Base-by-base conservation (phyloP, 495 filamentous ascomycete genomes). In the Tuber umbilicatum region DNA sequence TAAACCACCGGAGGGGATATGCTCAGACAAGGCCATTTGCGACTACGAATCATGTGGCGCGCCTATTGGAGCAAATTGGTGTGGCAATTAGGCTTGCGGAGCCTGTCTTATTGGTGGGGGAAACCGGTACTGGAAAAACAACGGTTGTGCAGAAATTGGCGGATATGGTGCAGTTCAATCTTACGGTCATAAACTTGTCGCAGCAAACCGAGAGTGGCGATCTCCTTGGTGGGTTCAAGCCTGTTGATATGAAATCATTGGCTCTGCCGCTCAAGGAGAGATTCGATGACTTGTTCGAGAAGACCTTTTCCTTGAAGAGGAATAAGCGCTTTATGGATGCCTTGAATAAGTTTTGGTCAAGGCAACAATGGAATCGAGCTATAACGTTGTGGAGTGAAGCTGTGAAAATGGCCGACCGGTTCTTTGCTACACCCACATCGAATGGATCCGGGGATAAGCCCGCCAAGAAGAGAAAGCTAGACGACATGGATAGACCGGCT, bases 121-220 rank as follows among this genome's bases (percentile, higher is more conserved):
- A 99, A 84, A 99, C 96, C 4, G 96, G 96, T 84, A 97, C 95
- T 70, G 96, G 96, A 80, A 99, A 99, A 84, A 99, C 96, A 2
- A 94, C 94, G 1, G 90, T 94, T 19, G 89, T 99, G 68, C 96
- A 99, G 81, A 93, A 97, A 78, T 85, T 99, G 73, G 94, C 96
- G 5, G 89, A 91, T 42, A 85, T 90, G 23, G 87, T 96, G 41
- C 91, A 94, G 0, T 90, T 91, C 76, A 93, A 93, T 76, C 87
- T 99, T 4, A 91, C 91, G 0, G 92, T 94, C 1, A 91, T 98
- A 77, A 99, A 99, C 82, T 82, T 99, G 79, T 98, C 96, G 0
- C 96, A 99, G 82, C 96, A 99, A 81, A 98, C 94, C 82, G 96
- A 99, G 84, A 92, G 90, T 55, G 90, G 93, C 38, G 96, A 99